Evolutionary conservation across 2,329 filamentous ascomycete genomes (phyloP), one percentile per base, ranked within the genome.

Genomic region (Alternaria triticimaculans): DNA sequence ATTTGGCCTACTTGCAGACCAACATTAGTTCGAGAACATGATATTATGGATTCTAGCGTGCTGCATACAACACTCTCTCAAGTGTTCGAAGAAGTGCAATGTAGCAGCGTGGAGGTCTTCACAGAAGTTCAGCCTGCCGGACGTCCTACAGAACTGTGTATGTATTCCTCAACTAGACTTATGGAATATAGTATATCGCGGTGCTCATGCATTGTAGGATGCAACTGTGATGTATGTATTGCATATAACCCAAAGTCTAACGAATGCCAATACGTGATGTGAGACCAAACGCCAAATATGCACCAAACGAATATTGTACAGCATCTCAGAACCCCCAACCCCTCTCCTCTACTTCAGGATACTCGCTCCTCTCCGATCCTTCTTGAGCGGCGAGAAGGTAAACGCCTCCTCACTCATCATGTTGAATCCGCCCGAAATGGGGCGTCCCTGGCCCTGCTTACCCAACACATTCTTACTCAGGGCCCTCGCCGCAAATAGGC

Each of bases 331-430:
- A 25, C 51, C 26, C 14, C 14, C 15, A 37, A 37, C 3, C n/a
- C 26, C 9, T 5, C 14, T 26, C 21, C 3, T 55, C 43, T 64
- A 74, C 68, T 76, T 75, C 48, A 78, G 14, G 2, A 77, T 69
- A 55, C 73, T 76, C 10, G 62, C 66, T 25, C 68, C 63, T 51
- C 72, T 76, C 64, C 78, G 71, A 50, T 81, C 80, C 72, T 80
- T 82, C 71, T 82, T 82, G 60, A 81, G 63, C 28, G 80, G 80
- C 62, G 68, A 73, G 55, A 82, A 82, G 26, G 74, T 71, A 64
- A 81, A 82, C 9, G 77, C 76, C 66, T 81, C 77, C 55, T 78
- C 78, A 43, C 72, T 76, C 71, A 77, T 70, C 72, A 79, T 76
- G 23, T 73, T 74, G 53, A 75, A 78, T 4, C 78, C 78, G 2